Conservation (phyloP, 1,284 basidiomycete species). For the Leccinum proliferum region DNA sequence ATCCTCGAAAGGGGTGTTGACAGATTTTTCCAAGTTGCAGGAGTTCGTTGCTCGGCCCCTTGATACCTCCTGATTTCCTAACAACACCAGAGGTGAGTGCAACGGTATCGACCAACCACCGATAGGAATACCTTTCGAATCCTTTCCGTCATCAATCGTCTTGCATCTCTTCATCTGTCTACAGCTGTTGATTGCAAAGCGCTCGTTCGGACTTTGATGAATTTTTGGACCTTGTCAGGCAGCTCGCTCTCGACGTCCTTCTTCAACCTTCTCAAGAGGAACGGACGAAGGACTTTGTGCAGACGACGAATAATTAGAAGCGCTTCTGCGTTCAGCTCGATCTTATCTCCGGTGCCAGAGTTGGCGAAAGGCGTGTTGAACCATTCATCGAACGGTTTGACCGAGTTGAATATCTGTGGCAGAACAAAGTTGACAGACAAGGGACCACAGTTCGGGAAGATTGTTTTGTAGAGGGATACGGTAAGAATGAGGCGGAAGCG, state of each 20-base stretch:
- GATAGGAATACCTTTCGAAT: slow-evolving; percentile 47
- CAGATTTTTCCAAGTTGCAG: slow-evolving; percentile 99
- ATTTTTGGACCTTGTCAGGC: slow-evolving; percentile 99
- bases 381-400: slow-evolving; percentile 99
- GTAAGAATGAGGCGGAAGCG: slow-evolving; percentile 96
- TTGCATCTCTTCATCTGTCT: slow-evolving; percentile 98
- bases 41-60: slow-evolving; percentile 93
- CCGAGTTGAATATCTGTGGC: slow-evolving; percentile 99
- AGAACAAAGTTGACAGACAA: slow-evolving; percentile 91
- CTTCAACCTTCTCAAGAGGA: slow-evolving; percentile 94
- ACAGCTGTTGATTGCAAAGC: slow-evolving; percentile 90
- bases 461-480: slow-evolving; percentile 98
- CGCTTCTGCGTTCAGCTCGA: slow-evolving; percentile 99
- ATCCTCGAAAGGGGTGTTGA: slow-evolving; percentile 96
- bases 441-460: slow-evolving; percentile 95
- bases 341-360: slow-evolving; percentile 94
- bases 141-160: slow-evolving; percentile 90
- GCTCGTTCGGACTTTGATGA: slow-evolving; percentile 98
- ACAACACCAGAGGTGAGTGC: slow-evolving; percentile 5
- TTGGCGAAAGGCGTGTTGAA: slow-evolving; percentile 99
- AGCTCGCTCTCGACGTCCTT: slow-evolving; percentile 98
- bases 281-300: slow-evolving; percentile 97
- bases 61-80: slow-evolving; percentile 73
- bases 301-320: slow-evolving; percentile 96
- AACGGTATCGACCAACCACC: background rate